These are phyloP conservation scores for Tylopilus orsonianus DNA, from an alignment of 1,284 basidiomycete species.

Conservation along the genomic window DNA sequence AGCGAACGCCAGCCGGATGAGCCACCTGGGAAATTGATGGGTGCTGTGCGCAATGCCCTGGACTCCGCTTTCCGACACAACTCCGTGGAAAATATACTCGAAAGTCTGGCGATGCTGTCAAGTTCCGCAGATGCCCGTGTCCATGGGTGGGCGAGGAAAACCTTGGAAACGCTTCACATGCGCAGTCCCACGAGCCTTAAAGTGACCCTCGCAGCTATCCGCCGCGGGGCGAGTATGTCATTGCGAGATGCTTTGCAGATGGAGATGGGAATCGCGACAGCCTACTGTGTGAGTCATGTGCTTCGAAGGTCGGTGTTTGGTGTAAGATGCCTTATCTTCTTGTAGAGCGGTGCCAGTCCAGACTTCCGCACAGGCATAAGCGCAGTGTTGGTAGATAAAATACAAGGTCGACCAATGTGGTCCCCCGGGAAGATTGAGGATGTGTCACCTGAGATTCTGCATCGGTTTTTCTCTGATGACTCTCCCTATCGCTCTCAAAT, in stretches of 20 bases:
- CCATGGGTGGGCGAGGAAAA: slow-evolving; percentile 72
- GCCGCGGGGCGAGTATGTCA: slow-evolving; percentile 61
- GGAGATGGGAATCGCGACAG: slow-evolving; percentile 79
- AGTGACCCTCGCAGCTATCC: slow-evolving; percentile 78
- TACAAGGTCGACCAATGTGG: slow-evolving; percentile 60
- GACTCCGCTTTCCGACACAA: slow-evolving; percentile 76
- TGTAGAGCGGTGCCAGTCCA: slow-evolving; percentile 67
- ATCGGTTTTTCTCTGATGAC: slow-evolving; percentile 58
- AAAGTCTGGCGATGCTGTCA: slow-evolving; percentile 51
- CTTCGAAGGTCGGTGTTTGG: slow-evolving; percentile 14
- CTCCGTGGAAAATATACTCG: slow-evolving; percentile 70
- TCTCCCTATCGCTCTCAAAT: slow-evolving; percentile 47
- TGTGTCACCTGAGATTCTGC: slow-evolving; percentile 54
- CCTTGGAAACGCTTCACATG: slow-evolving; percentile 59
- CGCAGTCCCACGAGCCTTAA: slow-evolving; percentile 91
- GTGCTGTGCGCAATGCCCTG: slow-evolving; percentile 68
- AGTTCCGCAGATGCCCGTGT: slow-evolving; percentile 46
- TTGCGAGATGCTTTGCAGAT: slow-evolving; percentile 74
- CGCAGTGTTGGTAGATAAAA: slow-evolving; percentile 68
- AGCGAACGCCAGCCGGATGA: slow-evolving; percentile 61
- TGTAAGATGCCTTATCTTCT: slow-evolving; percentile 16
- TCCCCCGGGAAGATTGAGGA: slow-evolving; percentile 58
- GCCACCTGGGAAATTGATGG: slow-evolving; percentile 54
- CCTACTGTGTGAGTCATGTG: slow-evolving; percentile 67
- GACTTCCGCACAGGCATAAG: slow-evolving; percentile 85